phyloP scores from a whole-genome alignment of 306 rosid species.

The Potentilla sterilis region DNA sequence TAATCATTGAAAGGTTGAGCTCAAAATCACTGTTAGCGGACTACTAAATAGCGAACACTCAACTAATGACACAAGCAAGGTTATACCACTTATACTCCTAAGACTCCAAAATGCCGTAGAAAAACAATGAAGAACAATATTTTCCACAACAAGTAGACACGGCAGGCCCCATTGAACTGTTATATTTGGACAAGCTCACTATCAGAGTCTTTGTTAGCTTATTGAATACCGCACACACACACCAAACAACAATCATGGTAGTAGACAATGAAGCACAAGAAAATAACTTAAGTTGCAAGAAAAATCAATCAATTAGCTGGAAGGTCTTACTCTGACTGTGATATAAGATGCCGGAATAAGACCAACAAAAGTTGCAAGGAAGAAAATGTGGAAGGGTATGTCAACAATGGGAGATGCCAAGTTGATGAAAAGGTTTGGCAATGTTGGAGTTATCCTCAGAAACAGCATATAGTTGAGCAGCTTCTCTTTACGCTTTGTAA shows the following conservation, averaged over 20 bases:
- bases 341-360: conserved; percentile 87
- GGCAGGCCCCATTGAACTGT: no score
- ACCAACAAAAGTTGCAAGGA: conserved; percentile 78
- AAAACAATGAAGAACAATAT: neutral
- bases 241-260: neutral
- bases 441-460: conserved; percentile 89
- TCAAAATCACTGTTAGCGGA: neutral
- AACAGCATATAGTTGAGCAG: conserved; percentile 96
- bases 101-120: neutral
- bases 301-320: neutral
- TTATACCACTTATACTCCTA: neutral
- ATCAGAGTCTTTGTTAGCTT: neutral
- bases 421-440: conserved; percentile 95
- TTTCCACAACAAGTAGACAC: no score
- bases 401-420: conserved; percentile 98
- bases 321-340: conserved; percentile 76
- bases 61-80: neutral
- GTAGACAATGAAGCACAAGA: neutral
- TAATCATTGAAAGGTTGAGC: neutral
- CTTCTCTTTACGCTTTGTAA: conserved; percentile 86
- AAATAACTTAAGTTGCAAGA: neutral
- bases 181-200: neutral
- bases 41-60: neutral
- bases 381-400: conserved; percentile 89
- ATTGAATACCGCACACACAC: neutral